Base-by-base conservation (phyloP, 129 eudicot species). In the carrot (Daucus carota) region DNA sequence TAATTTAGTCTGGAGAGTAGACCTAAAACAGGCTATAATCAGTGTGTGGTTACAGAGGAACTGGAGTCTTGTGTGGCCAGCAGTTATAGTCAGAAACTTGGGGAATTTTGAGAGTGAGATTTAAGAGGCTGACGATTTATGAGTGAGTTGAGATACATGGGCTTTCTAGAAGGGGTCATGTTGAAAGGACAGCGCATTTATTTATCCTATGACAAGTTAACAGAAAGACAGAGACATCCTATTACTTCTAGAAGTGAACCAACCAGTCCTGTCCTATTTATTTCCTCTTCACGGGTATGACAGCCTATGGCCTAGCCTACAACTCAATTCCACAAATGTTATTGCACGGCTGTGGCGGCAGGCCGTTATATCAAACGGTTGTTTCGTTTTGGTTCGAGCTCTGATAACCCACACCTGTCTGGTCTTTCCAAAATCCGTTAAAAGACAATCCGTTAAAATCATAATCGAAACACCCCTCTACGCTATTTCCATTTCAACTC, bases 111-210 rank as follows among this genome's bases (percentile, higher is more conserved):
- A 73, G 76, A 73, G 45, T 46, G 15, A 40, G 20, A 18, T 70
- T 36, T 10, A 73, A 47, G 63, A 29, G 4, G 66, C 31, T 13
- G 69, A 22, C 5, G 38, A 31, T 16, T 13, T 54, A n/a, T 54
- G 50, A 34, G 5, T 16, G 57, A 14, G 34, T 11, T 44, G 5
- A 22, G 57, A 43, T 44, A 48, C 65, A 57, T 8, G 67, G 31
- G 44, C 3, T 29, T 70, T 70, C 74, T 70, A 70, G 74, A 70
- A 70, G 28, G 73, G 16, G 73, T 70, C 34, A 70, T n/a, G 73
- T 70, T 70, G 10, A 70, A 41, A 38, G 50, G 73, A 41, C 73
- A 70, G 6, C 18, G 45, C 66, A 73, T 73, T 73, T 28, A 73
- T 73, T 32, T 73, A 46, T 31, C 63, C 31, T 7, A 41, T 36